A percentile compares a stretch with the other conserved stretches of the same genome.
Conservation (phyloP, 805 yeast species). For the Wickerhamiella brachini region DNA sequence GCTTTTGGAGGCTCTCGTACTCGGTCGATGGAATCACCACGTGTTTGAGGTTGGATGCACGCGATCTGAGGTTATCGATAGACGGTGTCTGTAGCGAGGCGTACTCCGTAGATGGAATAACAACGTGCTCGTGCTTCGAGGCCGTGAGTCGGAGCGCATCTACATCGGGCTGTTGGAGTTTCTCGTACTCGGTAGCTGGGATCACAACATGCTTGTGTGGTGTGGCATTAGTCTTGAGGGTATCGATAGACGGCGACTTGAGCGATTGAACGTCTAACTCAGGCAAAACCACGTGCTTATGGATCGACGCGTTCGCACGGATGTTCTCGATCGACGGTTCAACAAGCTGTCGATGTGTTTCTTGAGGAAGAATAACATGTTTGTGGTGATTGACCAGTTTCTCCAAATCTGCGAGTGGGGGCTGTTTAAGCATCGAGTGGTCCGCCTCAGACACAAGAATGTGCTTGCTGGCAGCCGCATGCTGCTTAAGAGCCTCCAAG, state of each 20-base stretch:
- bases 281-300: slow-evolving; percentile 15
- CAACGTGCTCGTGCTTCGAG: background rate
- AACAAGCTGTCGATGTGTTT: background rate
- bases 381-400: background rate
- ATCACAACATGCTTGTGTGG: slow-evolving; percentile 12
- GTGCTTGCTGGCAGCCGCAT: background rate
- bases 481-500: slow-evolving; percentile 2
- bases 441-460: background rate
- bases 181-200: slow-evolving; percentile 8
- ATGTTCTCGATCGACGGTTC: background rate
- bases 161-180: slow-evolving; percentile 6
- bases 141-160: background rate
- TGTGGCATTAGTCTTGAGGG: background rate
- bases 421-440: slow-evolving; percentile 1
- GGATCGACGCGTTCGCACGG: background rate
- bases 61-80: background rate
- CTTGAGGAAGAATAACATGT: background rate
- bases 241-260: background rate
- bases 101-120: background rate
- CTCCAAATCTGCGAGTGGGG: background rate
- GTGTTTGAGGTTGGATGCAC: background rate
- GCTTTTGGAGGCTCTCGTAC: slow-evolving; percentile 1
- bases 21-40: slow-evolving; percentile 1
- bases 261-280: slow-evolving; percentile 4
- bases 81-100: background rate